Conservation (phyloP, 106 monocot genomes). For the Platanthera guangdongensis region DNA sequence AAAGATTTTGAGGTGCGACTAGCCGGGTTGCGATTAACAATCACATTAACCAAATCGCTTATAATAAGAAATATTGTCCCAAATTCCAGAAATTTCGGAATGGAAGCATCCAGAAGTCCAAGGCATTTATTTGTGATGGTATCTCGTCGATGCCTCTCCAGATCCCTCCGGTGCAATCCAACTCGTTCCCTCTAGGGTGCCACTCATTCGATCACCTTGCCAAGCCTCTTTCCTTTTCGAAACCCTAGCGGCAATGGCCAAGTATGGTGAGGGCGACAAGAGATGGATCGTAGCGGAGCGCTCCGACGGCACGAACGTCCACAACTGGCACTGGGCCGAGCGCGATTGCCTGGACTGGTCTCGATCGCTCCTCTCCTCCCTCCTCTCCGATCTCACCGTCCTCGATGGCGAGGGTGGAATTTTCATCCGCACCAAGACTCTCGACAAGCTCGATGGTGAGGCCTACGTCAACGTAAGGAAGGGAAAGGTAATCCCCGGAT, state of each 20-base stretch:
- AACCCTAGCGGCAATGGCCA: constrained; percentile 52
- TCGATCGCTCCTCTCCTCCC: constrained; percentile 54
- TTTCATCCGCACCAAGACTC: constrained; percentile 34
- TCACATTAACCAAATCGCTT: too few relatives aligned
- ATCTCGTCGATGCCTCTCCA: not conserved
- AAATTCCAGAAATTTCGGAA: not conserved
- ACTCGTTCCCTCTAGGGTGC: not conserved
- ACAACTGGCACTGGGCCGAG: constrained; percentile 99
- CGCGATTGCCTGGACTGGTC: constrained; percentile 94
- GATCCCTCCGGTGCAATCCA: not conserved
- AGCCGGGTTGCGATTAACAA: too few relatives aligned
- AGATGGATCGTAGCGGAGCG: constrained; percentile 98
- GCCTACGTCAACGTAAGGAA: constrained; percentile 97
- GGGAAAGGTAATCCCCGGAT: constrained; percentile 96
- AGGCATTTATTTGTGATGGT: not conserved
- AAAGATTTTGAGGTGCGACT: too few relatives aligned
- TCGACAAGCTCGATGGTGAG: constrained; percentile 80
- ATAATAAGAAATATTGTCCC: too few relatives aligned
- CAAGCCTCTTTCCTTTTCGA: not conserved
- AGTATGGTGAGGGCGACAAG: constrained; percentile 93
- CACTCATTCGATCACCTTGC: not conserved
- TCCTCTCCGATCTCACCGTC: constrained; percentile 48
- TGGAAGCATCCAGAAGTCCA: not conserved
- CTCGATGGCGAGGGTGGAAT: constrained; percentile 58
- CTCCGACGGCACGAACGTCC: constrained; percentile 87